Base-by-base conservation (phyloP, 169 alveolate genomes). In the Babesia divergens region DNA sequence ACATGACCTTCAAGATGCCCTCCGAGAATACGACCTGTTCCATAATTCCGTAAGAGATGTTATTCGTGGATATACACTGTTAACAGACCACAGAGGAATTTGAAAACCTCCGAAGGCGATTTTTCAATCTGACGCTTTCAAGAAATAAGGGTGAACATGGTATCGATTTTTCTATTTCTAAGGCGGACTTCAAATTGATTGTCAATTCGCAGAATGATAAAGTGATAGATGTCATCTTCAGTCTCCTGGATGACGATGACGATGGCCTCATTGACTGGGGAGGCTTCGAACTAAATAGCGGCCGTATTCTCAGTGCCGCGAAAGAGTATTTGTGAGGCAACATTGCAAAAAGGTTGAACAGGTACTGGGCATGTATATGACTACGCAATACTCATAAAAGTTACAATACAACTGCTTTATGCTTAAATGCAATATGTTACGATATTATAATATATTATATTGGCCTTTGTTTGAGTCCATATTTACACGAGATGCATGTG, bases 271-370 rank as follows among this genome's bases (percentile, higher is more conserved):
- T 62, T 20, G 72, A 62, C 22, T 62, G 72, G 72, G 72, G 72
- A 3, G 56, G 51, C 2, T 62, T 62, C 49, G 72, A 62, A 47
- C 42, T 62, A 20, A 62, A 62, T 47, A 62, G 72, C 59, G 72
- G 72, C 3, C 22, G 72, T 13, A 62, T 62, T 29, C 29, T 62
- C 16, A 44, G 43, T 22, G 72, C 28, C 34, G 72, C 72, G n/a
- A 62, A 29, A 26, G 72, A 24, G 6, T 46, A 46, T 22, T 29
- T 62, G 5, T 40, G 47, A 40, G n/a, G 31, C 26, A 52, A 22
- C 40, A 52, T 52, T 42, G 37, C 62, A 6, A 22, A 26, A 47
- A 6, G 6, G 34, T 47, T 22, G 9, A 6, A 47, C 6, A 6
- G 6, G 22, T 8, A 47, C 55, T 14, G 55, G n/a, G 46, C 11